A percentile compares a stretch with the other conserved stretches of the same genome.
phyloP scores from a whole-genome alignment of 305 asterid species.

The Withania somnifera region DNA sequence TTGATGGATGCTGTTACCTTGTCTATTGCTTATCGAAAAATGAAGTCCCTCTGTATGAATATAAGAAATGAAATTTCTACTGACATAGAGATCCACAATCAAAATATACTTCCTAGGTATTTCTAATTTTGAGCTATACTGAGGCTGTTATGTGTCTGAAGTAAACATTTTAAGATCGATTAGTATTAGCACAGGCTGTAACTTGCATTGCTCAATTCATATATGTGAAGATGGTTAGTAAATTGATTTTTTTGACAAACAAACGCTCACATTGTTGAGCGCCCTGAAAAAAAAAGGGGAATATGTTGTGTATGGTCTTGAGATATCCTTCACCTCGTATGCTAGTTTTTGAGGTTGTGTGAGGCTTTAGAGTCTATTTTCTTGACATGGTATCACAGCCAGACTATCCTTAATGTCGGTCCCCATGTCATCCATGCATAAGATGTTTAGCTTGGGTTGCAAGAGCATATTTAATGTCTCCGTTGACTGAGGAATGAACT shows the following conservation, averaged over 20 bases:
- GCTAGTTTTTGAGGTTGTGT: neutral
- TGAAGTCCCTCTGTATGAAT: slow-evolving; percentile 38
- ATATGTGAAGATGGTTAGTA: neutral
- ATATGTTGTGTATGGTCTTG: neutral
- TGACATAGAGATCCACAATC: slow-evolving; percentile 46
- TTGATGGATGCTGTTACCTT: slow-evolving; percentile 29
- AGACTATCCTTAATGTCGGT: neutral
- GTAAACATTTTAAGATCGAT: neutral
- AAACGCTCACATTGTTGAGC: neutral
- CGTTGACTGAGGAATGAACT: neutral
- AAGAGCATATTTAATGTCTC: neutral
- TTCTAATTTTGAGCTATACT: neutral
- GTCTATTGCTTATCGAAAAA: slow-evolving; percentile 39
- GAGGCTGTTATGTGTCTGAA: neutral
- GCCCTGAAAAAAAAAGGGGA: neutral
- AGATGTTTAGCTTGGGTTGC: neutral
- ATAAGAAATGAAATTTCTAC: slow-evolving; percentile 38
- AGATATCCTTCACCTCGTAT: neutral
- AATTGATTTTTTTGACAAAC: neutral
- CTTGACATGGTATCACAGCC: neutral
- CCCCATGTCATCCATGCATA: neutral
- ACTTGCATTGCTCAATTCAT: neutral
- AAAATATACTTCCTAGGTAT: slow-evolving; percentile 45
- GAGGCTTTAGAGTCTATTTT: neutral
- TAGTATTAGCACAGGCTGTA: neutral